These are phyloP conservation scores for Boletus reticuloceps DNA, from an alignment of 768 basidiomycete species.

Conservation along the genomic window DNA sequence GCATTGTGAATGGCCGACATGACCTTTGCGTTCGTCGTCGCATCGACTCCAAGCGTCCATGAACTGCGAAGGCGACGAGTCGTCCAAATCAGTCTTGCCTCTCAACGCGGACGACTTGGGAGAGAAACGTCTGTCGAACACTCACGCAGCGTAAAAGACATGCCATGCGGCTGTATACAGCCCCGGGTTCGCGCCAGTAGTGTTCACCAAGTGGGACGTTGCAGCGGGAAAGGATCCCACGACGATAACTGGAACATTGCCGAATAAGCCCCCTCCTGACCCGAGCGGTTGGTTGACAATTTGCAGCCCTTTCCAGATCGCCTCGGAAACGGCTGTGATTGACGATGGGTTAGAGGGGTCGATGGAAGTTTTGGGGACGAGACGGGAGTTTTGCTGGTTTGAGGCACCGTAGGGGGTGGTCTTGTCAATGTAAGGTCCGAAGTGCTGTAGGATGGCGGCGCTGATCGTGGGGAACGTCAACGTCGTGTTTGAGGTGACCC, in stretches of 20 bases:
- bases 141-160: conserved; percentile 11
- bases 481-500: conserved; percentile 13
- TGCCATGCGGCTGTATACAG: conserved; percentile 14
- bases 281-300: conserved; percentile 8
- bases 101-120: too few species aligned
- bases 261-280: neutral
- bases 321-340: conserved; percentile 9
- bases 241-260: neutral
- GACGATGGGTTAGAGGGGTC: conserved; percentile 9
- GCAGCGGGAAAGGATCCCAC: conserved; percentile 9
- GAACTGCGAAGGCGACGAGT: neutral
- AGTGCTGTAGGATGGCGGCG: neutral
- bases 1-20: conserved; percentile 6
- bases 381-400: conserved; percentile 16
- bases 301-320: conserved; percentile 19
- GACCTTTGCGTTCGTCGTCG: neutral
- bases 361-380: conserved; percentile 15
- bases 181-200: conserved; percentile 17
- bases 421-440: conserved; percentile 15
- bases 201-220: conserved; percentile 1
- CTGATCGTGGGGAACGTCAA: conserved; percentile 16
- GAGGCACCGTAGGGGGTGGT: conserved; percentile 12
- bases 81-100: too few species aligned
- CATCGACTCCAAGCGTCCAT: conserved; percentile 12
- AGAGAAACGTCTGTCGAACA: neutral